Evolutionary conservation across 495 filamentous ascomycete genomes (phyloP), one percentile per base, ranked within the genome.

Genomic region (Neurospora sp.): DNA sequence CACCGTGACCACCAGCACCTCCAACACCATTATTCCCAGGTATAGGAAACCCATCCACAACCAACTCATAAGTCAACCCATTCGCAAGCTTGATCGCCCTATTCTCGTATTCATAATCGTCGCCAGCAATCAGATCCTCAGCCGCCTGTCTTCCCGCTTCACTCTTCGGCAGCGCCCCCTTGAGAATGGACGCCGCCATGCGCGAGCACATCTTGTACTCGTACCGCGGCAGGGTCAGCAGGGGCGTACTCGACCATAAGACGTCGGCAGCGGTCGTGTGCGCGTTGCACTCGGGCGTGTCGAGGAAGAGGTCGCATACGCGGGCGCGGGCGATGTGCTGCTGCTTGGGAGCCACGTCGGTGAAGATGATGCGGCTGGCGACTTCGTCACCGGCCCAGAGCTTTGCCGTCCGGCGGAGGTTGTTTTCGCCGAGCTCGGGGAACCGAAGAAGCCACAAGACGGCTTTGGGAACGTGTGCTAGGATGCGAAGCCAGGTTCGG

Each of bases 121-220:
- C 91, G 14, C 79, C 80, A 4, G 92, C 93, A 73, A 97, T 92
- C 59, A 99, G 86, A 68, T 96, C 94, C 69, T 82, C 78, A 6
- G 90, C 90, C 0, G 93, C 93, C 48, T 81, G 82, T n/a, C 82
- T 83, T 12, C 94, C 94, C 20, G 88, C 88, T 9, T 83, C 83
- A 4, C 82, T 83, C 74, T 89, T 89, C 0, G 96, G 94, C 8
- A 98, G 83, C 3, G 96, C 96, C 45, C 96, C 96, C 73, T 88
- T 91, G 14, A 99, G 85, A 75, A 99, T 98, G 16, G 92, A 95
- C 44, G 94, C 94, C 27, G 96, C 96, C 92, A 99, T 98, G 69
- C 96, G 90, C 53, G 93, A 96, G 81, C 96, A 98, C 96, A 99
- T 99, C 84, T 99, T 99, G 81, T 98, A 97, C 70, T 89, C 87